Evolutionary conservation across 2,329 filamentous ascomycete species (phyloP), one percentile per base, ranked within the genome.

Genomic region (Penicillium sp.): DNA sequence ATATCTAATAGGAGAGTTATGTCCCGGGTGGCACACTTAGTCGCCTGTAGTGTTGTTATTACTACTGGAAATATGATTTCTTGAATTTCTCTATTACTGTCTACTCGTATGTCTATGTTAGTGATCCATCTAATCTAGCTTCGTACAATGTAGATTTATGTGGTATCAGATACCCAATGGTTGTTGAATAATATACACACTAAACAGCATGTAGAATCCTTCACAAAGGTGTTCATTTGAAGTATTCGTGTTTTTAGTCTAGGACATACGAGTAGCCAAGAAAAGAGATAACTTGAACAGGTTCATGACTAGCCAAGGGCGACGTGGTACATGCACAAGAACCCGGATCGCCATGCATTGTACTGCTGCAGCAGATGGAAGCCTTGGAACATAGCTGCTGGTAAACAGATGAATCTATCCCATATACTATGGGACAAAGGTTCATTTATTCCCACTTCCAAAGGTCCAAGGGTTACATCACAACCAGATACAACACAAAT

Each of bases 251-350:
- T 31, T 19, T 17, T 19, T 31, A 40, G 35, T 33, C 13, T 25
- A 25, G 40, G 55, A 15, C 42, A 42, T 23, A 57, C 56, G 45
- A 40, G 49, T n/a, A 31, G 37, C 17, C 23, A 25, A 46, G 25
- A n/a, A 21, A 46, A 43, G 41, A n/a, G n/a, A 47, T 37, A 17
- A 38, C 38, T 31, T 35, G 35, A 43, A 47, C 17, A 40, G 13
- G 57, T 63, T 48, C 33, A 54, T 59, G 51, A 48, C 54, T 59
- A 62, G 54, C 31, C 48, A 43, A 31, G 27, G 38, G 42, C 50
- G 51, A 61, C 25, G 7, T 54, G 51, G 40, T 41, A 55, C 45
- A 43, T 23, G 23, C 47, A 35, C 29, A 17, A 54, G 38, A 49
- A 43, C 25, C 33, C 21, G 46, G 37, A 56, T 54, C 42, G 38